A percentile compares a stretch with the other conserved stretches of the same genome.
Evolutionary conservation across 805 yeast genomes (phyloP).

Genomic region (Ogataea dorogensis): DNA sequence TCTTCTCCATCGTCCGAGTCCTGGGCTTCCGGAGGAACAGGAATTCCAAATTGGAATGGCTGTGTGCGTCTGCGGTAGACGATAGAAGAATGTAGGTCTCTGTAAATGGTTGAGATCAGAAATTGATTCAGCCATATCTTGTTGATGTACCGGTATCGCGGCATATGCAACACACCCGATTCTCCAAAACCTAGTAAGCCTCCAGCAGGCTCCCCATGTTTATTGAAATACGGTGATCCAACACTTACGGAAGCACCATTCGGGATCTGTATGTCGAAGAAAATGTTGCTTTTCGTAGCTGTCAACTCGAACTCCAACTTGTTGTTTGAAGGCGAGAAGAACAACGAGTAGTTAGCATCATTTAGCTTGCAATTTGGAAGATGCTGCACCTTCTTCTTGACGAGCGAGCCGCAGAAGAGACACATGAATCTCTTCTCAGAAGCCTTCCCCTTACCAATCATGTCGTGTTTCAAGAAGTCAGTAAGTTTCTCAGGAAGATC

Average conservation of each 20-base stretch:
- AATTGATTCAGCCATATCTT: slow-evolving; percentile 58
- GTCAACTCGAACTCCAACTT: slow-evolving; percentile 19
- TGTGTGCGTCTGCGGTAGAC: slow-evolving; percentile 11
- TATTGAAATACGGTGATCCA: slow-evolving; percentile 68
- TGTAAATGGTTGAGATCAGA: slow-evolving; percentile 16
- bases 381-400: slow-evolving; percentile 18
- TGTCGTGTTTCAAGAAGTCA: slow-evolving; percentile 47
- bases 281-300: slow-evolving; percentile 26
- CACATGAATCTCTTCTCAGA: slow-evolving; percentile 22
- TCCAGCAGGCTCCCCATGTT: slow-evolving; percentile 71
- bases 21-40: slow-evolving; percentile 15
- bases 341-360: slow-evolving; percentile 21
- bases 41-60: slow-evolving; percentile 12
- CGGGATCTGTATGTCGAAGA: slow-evolving; percentile 30
- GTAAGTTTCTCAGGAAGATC: slow-evolving; percentile 35
- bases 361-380: slow-evolving; percentile 21
- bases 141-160: slow-evolving; percentile 56
- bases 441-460: slow-evolving; percentile 32
- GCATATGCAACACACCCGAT: slow-evolving; percentile 49
- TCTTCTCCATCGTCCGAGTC: slow-evolving; percentile 11
- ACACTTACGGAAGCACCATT: slow-evolving; percentile 28
- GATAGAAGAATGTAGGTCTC: slow-evolving; percentile 14
- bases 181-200: slow-evolving; percentile 54
- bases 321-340: slow-evolving; percentile 31
- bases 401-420: slow-evolving; percentile 27